Percentiles rank a stretch among this genome's conserved stretches.
These are phyloP conservation scores for Oryza meridionalis DNA, from an alignment of 176 grass and related monocot species.

Conservation along the genomic window DNA sequence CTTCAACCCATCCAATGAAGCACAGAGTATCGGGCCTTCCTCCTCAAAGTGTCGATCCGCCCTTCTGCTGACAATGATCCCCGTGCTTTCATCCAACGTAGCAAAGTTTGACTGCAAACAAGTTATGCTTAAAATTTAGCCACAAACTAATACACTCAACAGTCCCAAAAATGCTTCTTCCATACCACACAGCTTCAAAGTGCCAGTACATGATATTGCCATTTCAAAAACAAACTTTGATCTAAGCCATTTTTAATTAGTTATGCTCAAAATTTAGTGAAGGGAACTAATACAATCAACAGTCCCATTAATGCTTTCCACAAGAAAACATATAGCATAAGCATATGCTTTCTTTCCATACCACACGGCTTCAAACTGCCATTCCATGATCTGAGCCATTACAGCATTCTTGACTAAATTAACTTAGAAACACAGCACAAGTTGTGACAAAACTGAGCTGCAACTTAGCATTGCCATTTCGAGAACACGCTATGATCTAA, in stretches of 20 bases:
- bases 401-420: too few relatives aligned
- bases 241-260: background rate
- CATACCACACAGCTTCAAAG: constrained; percentile 11
- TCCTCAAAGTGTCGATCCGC: constrained; percentile 94
- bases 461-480: too few relatives aligned
- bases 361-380: too few relatives aligned
- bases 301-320: too few relatives aligned
- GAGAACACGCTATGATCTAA: too few relatives aligned
- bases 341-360: too few relatives aligned
- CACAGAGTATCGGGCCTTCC: constrained; percentile 83
- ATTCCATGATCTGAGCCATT: background rate
- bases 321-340: too few relatives aligned
- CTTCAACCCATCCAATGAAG: constrained; percentile 83
- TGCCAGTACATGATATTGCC: background rate
- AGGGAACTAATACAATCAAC: too few relatives aligned
- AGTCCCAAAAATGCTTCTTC: background rate
- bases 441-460: too few relatives aligned
- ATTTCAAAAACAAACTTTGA: too few relatives aligned
- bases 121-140: constrained; percentile 13
- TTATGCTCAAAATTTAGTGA: too few relatives aligned
- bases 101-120: constrained; percentile 80
- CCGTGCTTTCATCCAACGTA: constrained; percentile 83
- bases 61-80: constrained; percentile 72
- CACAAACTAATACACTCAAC: background rate
- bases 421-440: too few relatives aligned